These are phyloP conservation scores for Talaromyces ruber DNA, from an alignment of 495 filamentous ascomycete species.

Conservation along the genomic window DNA sequence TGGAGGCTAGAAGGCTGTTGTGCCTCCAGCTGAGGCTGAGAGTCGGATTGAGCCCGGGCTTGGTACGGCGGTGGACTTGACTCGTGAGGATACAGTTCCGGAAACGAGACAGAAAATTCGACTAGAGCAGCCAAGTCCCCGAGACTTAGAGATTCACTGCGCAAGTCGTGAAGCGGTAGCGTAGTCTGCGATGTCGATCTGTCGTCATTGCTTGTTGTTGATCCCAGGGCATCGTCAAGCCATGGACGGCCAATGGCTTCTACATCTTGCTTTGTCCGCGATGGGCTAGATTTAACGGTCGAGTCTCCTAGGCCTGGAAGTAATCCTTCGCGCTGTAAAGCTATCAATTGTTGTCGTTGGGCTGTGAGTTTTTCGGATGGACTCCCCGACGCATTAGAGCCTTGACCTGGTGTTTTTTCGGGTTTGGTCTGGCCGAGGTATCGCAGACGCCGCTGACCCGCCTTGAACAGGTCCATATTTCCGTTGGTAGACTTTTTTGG, in stretches of 20 bases:
- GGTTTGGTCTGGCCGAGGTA: slow-evolving; percentile 27
- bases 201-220: slow-evolving; percentile 1
- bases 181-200: slow-evolving; percentile 2
- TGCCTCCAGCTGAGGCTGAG: background rate
- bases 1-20: background rate
- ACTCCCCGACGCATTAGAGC: background rate
- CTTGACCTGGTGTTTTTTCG: slow-evolving; percentile 14
- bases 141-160: slow-evolving; percentile 1
- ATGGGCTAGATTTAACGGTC: slow-evolving; percentile 4
- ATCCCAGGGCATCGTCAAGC: slow-evolving; percentile 19
- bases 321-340: slow-evolving; percentile 30
- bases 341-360: slow-evolving; percentile 20
- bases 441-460: slow-evolving; percentile 32
- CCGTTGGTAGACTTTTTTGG: slow-evolving; percentile 8
- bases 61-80: slow-evolving; percentile 7
- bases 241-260: slow-evolving; percentile 34
- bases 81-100: slow-evolving; percentile 4
- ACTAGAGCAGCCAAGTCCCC: slow-evolving; percentile 8
- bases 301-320: background rate
- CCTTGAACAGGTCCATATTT: slow-evolving; percentile 24
- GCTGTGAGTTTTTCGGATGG: background rate
- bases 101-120: slow-evolving; percentile 7
- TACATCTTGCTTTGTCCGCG: slow-evolving; percentile 28
- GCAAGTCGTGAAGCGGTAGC: background rate
- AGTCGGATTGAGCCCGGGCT: background rate